Percentiles rank a stretch among this genome's conserved stretches.
These are phyloP conservation scores for Acer campestre DNA, from an alignment of 345 rosid genomes.

Conservation along the genomic window DNA sequence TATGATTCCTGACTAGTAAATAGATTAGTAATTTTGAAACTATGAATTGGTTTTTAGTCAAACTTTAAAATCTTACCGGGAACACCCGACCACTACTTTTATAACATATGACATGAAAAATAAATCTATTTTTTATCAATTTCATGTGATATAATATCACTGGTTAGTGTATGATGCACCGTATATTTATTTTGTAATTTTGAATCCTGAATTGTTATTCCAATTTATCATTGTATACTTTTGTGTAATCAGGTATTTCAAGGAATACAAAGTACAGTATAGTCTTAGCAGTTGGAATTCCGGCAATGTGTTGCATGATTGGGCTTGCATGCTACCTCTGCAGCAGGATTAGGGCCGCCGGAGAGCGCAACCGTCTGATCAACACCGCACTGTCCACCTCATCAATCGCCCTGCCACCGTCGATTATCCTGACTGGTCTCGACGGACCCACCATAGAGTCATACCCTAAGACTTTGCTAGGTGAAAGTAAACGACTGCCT, in stretches of 20 bases:
- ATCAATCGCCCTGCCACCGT: background rate
- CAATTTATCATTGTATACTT: no score
- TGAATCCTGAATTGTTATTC: no score
- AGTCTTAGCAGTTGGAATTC: slow-evolving; percentile 20
- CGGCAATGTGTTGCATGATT: slow-evolving; percentile 16
- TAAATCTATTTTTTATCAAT: no score
- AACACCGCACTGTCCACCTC: slow-evolving; percentile 3
- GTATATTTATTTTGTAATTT: no score
- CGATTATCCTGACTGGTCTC: background rate
- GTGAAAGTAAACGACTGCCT: slow-evolving; percentile 54
- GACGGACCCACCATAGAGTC: slow-evolving; percentile 21
- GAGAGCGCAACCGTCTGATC: background rate
- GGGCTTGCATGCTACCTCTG: slow-evolving; percentile 22
- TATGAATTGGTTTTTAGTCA: no score
- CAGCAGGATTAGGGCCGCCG: background rate
- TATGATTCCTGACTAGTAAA: no score
- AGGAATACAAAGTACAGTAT: slow-evolving; percentile 28
- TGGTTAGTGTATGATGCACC: no score
- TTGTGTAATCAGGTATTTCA: slow-evolving; percentile 18
- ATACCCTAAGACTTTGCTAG: slow-evolving; percentile 36
- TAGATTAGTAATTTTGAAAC: no score
- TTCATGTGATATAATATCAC: no score
- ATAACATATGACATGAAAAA: no score
- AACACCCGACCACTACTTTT: no score
- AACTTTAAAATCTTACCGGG: no score